phyloP scores from a whole-genome alignment of 73 alveolate species.

The Loxodes magnus region DNA sequence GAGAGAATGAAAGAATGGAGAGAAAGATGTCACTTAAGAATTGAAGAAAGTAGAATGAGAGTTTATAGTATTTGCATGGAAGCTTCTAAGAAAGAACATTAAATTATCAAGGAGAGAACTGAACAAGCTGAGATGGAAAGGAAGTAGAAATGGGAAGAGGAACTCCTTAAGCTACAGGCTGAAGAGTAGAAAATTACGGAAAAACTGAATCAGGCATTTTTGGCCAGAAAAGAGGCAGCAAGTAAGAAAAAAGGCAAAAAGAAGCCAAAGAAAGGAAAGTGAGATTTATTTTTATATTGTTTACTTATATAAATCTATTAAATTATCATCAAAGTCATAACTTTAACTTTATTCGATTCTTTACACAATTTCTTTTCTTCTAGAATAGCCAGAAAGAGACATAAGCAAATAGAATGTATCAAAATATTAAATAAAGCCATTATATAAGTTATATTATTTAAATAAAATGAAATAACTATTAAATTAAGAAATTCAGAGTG shows the following conservation, averaged over 20 bases:
- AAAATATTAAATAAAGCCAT: no score
- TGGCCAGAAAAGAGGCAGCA: slow-evolving; percentile 18
- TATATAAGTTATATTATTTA: no score
- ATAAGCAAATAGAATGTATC: no score
- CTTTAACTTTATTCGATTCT: no score
- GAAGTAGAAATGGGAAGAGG: slow-evolving; percentile 14
- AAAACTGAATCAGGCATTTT: slow-evolving; percentile 13
- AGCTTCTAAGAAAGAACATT: slow-evolving; percentile 8
- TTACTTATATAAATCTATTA: neutral
- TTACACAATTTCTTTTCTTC: no score
- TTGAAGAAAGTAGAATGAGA: slow-evolving; percentile 5
- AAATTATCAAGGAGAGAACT: neutral
- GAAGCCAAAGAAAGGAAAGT: neutral
- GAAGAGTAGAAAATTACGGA: slow-evolving; percentile 14
- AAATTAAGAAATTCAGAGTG: no score
- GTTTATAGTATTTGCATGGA: neutral
- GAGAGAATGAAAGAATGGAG: slow-evolving; percentile 33
- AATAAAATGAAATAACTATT: no score
- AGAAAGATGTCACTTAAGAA: slow-evolving; percentile 37
- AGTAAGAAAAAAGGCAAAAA: slow-evolving; percentile 14
- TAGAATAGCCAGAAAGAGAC: no score
- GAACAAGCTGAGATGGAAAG: slow-evolving; percentile 10
- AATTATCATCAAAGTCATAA: no score
- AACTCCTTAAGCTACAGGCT: slow-evolving; percentile 2
- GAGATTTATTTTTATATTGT: neutral